These are phyloP conservation scores for Clavariopsis aquatica DNA, from an alignment of 495 filamentous ascomycete species.

Conservation along the genomic window DNA sequence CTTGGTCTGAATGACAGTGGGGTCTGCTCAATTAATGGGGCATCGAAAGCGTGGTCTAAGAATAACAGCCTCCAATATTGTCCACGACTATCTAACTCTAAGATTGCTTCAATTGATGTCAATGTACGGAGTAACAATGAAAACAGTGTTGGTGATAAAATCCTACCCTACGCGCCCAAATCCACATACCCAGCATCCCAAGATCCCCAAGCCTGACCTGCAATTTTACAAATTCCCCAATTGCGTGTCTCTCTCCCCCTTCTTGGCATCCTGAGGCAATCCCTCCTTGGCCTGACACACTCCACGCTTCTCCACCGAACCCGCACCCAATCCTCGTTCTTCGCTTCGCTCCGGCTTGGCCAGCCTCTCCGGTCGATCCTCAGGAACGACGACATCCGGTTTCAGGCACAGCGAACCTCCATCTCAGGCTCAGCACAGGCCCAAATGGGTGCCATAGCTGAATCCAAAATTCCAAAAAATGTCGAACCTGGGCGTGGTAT, in stretches of 20 bases:
- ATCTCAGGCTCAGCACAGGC: conserved; percentile 12
- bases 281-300: background rate
- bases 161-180: background rate
- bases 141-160: no score
- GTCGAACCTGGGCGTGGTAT: conserved; percentile 28
- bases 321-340: background rate
- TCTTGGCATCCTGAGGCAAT: background rate
- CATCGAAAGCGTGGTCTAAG: background rate
- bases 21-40: background rate
- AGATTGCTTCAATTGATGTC: no score
- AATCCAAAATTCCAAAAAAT: background rate
- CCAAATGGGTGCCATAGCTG: background rate
- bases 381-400: conserved; percentile 30
- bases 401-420: conserved; percentile 16
- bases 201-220: background rate
- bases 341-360: conserved; percentile 1
- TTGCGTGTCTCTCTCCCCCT: conserved; percentile 6
- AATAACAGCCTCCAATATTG: no score
- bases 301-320: background rate
- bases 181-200: background rate
- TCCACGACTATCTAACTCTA: no score
- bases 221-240: background rate
- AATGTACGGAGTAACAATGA: no score
- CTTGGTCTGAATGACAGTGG: no score
- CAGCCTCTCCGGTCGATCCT: background rate